These are phyloP conservation scores for Amphibolis antarctica DNA, from an alignment of 106 monocot genomes.

Conservation along the genomic window DNA sequence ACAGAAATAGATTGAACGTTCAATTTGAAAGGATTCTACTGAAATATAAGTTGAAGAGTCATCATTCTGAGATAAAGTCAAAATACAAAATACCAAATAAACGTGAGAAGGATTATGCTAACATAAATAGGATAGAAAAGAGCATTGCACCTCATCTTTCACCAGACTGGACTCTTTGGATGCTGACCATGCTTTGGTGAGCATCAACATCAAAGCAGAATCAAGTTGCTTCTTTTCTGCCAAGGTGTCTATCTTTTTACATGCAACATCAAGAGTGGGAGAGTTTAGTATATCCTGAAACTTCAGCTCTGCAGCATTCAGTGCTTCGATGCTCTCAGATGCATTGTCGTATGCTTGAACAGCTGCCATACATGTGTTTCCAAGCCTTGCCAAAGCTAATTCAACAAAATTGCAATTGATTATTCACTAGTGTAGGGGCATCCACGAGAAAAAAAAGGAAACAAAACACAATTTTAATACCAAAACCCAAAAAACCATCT, in stretches of 20 bases:
- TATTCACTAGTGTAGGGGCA: not conserved
- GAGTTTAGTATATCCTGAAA: conserved; percentile 81
- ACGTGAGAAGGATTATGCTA: no score
- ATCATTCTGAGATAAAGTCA: no score
- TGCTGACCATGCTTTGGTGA: conserved; percentile 87
- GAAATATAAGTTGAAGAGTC: no score
- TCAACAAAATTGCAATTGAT: conserved; percentile 4
- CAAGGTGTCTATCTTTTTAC: conserved; percentile 82
- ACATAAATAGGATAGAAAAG: no score
- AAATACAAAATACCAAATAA: no score
- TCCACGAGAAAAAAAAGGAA: not conserved
- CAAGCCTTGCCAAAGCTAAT: conserved; percentile 56
- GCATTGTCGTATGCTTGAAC: conserved; percentile 80
- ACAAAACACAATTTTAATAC: no score
- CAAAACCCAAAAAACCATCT: no score
- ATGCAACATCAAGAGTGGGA: conserved; percentile 60
- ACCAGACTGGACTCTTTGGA: conserved; percentile 83
- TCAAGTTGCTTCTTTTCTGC: conserved; percentile 88
- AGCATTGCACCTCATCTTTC: conserved; percentile 65
- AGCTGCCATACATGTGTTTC: conserved; percentile 73
- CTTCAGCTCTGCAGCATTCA: conserved; percentile 83
- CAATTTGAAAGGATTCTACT: no score
- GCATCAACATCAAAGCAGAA: conserved; percentile 79
- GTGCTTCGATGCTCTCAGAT: conserved; percentile 61
- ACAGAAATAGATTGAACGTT: no score